Evolutionary conservation across 2,329 filamentous ascomycete species (phyloP), one percentile per base, ranked within the genome.

Genomic region (Pseudopithomyces maydicus): DNA sequence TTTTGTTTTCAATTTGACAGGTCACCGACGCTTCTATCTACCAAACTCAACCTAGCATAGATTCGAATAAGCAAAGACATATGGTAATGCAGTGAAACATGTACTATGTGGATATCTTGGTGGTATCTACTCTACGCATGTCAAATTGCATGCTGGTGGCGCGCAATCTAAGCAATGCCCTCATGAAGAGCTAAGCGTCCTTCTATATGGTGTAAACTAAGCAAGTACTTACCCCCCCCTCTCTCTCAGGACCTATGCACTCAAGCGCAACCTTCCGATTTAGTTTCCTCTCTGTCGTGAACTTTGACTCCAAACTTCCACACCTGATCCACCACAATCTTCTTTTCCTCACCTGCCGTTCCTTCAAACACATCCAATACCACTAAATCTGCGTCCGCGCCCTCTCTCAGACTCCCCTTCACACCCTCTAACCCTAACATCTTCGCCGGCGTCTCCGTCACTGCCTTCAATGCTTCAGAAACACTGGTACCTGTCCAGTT

Each of bases 401-500:
- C 79, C 38, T 76, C 71, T 6, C 72, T 65, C 49, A 82, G 61
- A 32, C 61, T 81, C 0, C 91, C 91, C 76, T 95, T 95, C 48
- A 83, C 74, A 11, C 80, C 82, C 49, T 85, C 77, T 41, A 93
- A 69, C 0, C 89, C 89, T 17, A 95, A 78, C 89, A 95, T 91
- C 46, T 82, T 83, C 1, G 91, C 90, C 0, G 91, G 91, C 0
- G 90, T 92, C 33, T 84, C 80, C 0, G 91, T 95, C 29, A 93
- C 91, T 8, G 90, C 85, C 61, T 84, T 85, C 44, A 95, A 76
- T 1, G 88, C 90, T 68, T 88, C 83, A 0, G 89, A 85, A 35
- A 93, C 82, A 35, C 81, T 82, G 5, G 85, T 84, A 14, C 88
- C 89, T 1, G 88, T 88, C 88, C 89, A 94, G 56, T 83, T 84